A percentile compares a stretch with the other conserved stretches of the same genome.
Conservation (phyloP, 2,329 filamentous ascomycete species). For the Tricladium varicosporioides region DNA sequence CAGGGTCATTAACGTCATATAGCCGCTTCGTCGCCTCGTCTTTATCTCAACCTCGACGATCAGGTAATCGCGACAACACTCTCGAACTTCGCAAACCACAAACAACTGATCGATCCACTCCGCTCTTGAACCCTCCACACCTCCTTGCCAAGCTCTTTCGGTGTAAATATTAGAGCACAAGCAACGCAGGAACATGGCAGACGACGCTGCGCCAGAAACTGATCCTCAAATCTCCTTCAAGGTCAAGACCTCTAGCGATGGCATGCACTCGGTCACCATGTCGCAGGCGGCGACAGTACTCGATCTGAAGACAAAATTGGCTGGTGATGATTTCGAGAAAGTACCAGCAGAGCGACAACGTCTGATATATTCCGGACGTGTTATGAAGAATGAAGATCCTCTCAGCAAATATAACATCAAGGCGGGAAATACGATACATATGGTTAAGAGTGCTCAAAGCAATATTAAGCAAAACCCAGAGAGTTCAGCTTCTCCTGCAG, state of each 20-base stretch:
- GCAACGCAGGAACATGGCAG: conserved; percentile 36
- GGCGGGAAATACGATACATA: conserved; percentile 89
- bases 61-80: neutral
- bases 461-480: conserved; percentile 47
- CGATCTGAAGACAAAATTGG: conserved; percentile 87
- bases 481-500: conserved; percentile 40
- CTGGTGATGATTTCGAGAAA: conserved; percentile 77
- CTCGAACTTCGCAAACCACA: no score
- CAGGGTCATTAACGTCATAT: conserved; percentile 7
- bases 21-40: conserved; percentile 13
- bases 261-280: conserved; percentile 80
- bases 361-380: conserved; percentile 94
- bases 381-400: conserved; percentile 91
- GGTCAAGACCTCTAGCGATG: conserved; percentile 93
- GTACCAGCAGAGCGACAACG: conserved; percentile 86
- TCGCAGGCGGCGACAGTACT: conserved; percentile 71
- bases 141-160: neutral
- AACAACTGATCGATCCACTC: no score
- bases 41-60: conserved; percentile 4
- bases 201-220: conserved; percentile 55
- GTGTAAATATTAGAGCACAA: neutral
- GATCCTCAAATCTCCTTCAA: conserved; percentile 89
- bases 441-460: conserved; percentile 94
- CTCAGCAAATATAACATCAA: conserved; percentile 91
- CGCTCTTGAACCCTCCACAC: neutral